Evolutionary conservation across 169 alveolate genomes (phyloP).

Genomic region (Eimeria tenella): DNA sequence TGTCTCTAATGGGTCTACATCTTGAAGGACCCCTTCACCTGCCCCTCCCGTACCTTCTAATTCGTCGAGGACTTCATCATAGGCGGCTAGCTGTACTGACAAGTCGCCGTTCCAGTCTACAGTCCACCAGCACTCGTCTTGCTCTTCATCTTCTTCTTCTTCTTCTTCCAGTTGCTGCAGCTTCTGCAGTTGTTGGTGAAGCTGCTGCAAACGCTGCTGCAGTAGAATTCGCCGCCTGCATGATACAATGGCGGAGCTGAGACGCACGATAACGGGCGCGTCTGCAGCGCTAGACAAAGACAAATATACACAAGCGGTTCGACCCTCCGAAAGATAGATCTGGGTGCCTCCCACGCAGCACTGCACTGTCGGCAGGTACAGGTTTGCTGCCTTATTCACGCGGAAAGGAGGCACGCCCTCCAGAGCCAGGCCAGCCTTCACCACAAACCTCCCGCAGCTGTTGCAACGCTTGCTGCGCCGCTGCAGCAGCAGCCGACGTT

Average conservation of each 20-base stretch:
- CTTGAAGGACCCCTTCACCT: neutral
- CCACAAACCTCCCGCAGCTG: conserved; percentile 6
- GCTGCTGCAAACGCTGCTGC: neutral
- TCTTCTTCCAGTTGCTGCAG: neutral
- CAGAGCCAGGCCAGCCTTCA: conserved; percentile 48
- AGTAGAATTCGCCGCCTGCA: neutral
- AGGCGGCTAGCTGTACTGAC: conserved; percentile 16
- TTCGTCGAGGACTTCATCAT: conserved; percentile 63
- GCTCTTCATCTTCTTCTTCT: neutral
- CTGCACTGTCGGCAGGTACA: conserved; percentile 32
- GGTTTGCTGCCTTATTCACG: conserved; percentile 37
- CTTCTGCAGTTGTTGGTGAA: neutral
- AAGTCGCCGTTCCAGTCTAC: conserved; percentile 49
- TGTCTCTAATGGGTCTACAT: neutral
- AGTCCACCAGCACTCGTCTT: neutral
- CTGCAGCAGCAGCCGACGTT: conserved; percentile 39
- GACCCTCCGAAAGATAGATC: neutral
- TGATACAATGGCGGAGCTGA: neutral
- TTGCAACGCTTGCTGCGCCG: conserved; percentile 53
- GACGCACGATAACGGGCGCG: conserved; percentile 6
- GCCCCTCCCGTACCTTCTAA: neutral
- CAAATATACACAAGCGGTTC: neutral
- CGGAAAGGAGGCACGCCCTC: conserved; percentile 59
- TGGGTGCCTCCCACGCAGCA: neutral
- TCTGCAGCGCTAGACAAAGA: conserved; percentile 47